Percentiles rank a stretch among this genome's conserved stretches.
phyloP scores from a whole-genome alignment of 768 basidiomycete species.

The Serpula lacrymans region DNA sequence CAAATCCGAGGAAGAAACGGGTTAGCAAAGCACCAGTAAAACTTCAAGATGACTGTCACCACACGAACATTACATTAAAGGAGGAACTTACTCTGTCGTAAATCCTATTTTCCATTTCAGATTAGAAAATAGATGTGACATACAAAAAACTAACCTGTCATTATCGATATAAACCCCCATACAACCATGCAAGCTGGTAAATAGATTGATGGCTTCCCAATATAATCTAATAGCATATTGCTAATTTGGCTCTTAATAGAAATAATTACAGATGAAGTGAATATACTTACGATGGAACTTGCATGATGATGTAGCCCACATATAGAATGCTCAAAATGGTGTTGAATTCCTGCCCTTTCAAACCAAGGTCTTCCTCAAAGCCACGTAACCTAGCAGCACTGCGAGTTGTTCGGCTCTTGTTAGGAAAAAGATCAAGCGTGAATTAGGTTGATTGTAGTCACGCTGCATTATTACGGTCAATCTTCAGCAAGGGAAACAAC shows the following conservation, averaged over 20 bases:
- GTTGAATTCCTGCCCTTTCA: conserved; percentile 61
- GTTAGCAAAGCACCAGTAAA: conserved; percentile 64
- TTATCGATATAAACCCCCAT: conserved; percentile 62
- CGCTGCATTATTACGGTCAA: conserved; percentile 73
- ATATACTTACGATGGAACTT: conserved; percentile 63
- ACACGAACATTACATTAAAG: background rate
- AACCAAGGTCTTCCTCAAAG: conserved; percentile 63
- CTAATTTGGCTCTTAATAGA: conserved; percentile 29
- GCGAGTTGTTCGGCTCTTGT: background rate
- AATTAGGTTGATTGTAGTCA: conserved; percentile 26
- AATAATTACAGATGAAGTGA: background rate
- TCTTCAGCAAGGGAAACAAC: conserved; percentile 28
- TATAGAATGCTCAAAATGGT: conserved; percentile 67
- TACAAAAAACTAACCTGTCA: conserved; percentile 41
- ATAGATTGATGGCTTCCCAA: conserved; percentile 68
- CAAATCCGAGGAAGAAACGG: conserved; percentile 75
- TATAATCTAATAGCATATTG: conserved; percentile 66
- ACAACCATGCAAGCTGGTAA: conserved; percentile 63
- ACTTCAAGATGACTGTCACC: conserved; percentile 26
- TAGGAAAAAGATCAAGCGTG: background rate
- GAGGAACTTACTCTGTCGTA: conserved; percentile 31
- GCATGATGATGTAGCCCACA: conserved; percentile 75
- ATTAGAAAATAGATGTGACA: conserved; percentile 2
- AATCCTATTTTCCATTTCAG: conserved; percentile 28
- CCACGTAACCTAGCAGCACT: conserved; percentile 74